Evolutionary conservation across 2,329 filamentous ascomycete species (phyloP).

Genomic region (Fusarium sp.): DNA sequence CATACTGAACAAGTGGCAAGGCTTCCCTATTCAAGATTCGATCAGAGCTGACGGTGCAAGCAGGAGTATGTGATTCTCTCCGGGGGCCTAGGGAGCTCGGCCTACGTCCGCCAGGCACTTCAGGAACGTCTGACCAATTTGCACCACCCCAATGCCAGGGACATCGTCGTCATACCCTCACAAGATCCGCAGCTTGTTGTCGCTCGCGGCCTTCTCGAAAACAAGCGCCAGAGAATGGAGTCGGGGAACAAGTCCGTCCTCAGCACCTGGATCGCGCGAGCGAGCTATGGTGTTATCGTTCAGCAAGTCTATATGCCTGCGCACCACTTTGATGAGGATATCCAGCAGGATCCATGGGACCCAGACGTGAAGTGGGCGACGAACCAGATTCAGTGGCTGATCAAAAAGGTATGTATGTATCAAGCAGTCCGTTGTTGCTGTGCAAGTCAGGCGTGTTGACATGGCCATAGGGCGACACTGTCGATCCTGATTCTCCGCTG

Average conservation of each 20-base stretch:
- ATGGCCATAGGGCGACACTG: slow-evolving; percentile 48
- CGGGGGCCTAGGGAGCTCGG: slow-evolving; percentile 57
- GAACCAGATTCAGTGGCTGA: slow-evolving; percentile 41
- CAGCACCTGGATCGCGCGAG: slow-evolving; percentile 34
- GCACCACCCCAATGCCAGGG: slow-evolving; percentile 45
- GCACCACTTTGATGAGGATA: slow-evolving; percentile 33
- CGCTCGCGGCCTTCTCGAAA: slow-evolving; percentile 29
- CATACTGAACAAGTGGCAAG: slow-evolving; percentile 50
- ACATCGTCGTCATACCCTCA: slow-evolving; percentile 25
- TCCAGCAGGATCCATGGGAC: slow-evolving; percentile 28
- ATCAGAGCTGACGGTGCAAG: not conserved
- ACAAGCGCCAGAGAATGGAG: slow-evolving; percentile 27
- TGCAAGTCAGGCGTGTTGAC: slow-evolving; percentile 1
- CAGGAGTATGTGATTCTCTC: slow-evolving; percentile 56
- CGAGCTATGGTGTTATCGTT: slow-evolving; percentile 37
- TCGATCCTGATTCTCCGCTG: slow-evolving; percentile 49
- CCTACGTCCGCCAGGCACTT: slow-evolving; percentile 56
- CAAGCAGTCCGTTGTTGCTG: not conserved
- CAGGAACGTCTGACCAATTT: slow-evolving; percentile 49
- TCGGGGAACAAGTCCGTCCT: slow-evolving; percentile 22
- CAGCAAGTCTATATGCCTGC: slow-evolving; percentile 32
- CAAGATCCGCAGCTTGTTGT: slow-evolving; percentile 32
- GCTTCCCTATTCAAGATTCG: not conserved
- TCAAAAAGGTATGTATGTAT: slow-evolving; percentile 28
- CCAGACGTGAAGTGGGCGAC: slow-evolving; percentile 30